A percentile compares a stretch with the other conserved stretches of the same genome.
These are phyloP conservation scores for Musa itinerans DNA, from an alignment of 176 grass and related monocot genomes.

Conservation along the genomic window DNA sequence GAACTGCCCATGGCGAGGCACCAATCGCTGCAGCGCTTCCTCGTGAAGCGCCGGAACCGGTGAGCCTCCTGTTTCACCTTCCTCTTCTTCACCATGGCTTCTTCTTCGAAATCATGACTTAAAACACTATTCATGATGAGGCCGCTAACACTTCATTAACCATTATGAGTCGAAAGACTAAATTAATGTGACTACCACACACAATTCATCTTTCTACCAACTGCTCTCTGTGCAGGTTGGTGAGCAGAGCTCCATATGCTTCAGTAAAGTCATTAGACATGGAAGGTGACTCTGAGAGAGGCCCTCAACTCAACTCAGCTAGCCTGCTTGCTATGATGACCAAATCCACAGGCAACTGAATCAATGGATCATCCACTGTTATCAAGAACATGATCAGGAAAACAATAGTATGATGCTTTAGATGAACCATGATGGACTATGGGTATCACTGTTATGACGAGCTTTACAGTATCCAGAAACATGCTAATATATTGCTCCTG, in stretches of 20 bases:
- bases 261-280: constrained; percentile 42
- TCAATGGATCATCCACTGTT: too few species aligned
- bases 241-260: constrained; percentile 66
- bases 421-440: too few species aligned
- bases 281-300: constrained; percentile 9
- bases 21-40: constrained; percentile 77
- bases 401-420: too few species aligned
- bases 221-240: constrained; percentile 31
- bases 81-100: neutral
- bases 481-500: too few species aligned
- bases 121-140: neutral
- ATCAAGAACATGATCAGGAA: too few species aligned
- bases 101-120: neutral
- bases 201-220: too few species aligned
- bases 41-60: constrained; percentile 85
- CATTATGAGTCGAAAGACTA: neutral
- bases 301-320: neutral
- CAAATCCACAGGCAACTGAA: too few species aligned
- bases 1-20: constrained; percentile 89
- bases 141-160: neutral
- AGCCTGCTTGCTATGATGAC: neutral
- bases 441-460: too few species aligned
- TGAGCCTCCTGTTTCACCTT: constrained; percentile 19
- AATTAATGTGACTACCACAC: neutral
- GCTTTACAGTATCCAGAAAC: too few species aligned